Percentiles rank a stretch among this genome's conserved stretches.
phyloP scores from a whole-genome alignment of 2,329 filamentous ascomycete genomes.

The Akanthomyces uredinophilus region DNA sequence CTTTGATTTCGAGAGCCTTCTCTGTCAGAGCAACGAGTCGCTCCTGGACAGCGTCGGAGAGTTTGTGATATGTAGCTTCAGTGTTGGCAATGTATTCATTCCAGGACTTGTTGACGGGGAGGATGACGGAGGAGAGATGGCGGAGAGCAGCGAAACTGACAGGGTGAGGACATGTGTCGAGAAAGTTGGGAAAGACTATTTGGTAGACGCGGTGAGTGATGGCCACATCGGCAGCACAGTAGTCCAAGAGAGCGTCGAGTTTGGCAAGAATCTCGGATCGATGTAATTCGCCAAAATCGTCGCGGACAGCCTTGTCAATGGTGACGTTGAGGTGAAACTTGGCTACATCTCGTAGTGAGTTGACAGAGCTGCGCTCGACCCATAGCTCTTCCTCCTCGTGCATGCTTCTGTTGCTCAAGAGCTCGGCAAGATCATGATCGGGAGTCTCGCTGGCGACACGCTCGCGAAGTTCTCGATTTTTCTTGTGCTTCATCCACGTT shows the following conservation, averaged over 20 bases:
- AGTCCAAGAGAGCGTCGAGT: constrained; percentile 80
- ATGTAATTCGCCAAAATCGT: constrained; percentile 81
- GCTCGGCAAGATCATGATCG: constrained; percentile 62
- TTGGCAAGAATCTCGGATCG: constrained; percentile 63
- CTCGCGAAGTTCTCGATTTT: constrained; percentile 78
- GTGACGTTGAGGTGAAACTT: constrained; percentile 91
- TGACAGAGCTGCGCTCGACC: constrained; percentile 91
- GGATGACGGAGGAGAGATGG: constrained; percentile 87
- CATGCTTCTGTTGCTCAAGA: constrained; percentile 63
- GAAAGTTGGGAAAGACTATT: constrained; percentile 84
- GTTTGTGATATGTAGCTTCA: constrained; percentile 74
- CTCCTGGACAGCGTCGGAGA: constrained; percentile 72
- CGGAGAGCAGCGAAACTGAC: constrained; percentile 93
- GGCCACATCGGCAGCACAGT: constrained; percentile 90
- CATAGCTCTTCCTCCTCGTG: constrained; percentile 93
- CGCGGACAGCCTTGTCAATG: constrained; percentile 82
- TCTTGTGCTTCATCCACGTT: constrained; percentile 96
- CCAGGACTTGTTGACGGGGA: constrained; percentile 88
- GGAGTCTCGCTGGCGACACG: constrained; percentile 68
- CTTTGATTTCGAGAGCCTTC: constrained; percentile 70
- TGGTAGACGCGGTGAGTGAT: constrained; percentile 93
- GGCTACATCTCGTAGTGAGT: constrained; percentile 90
- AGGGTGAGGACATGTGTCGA: constrained; percentile 87
- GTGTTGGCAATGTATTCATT: constrained; percentile 76
- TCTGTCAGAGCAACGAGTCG: constrained; percentile 69